Evolutionary conservation across 2,329 filamentous ascomycete genomes (phyloP).

Genomic region (Neurospora sp.): DNA sequence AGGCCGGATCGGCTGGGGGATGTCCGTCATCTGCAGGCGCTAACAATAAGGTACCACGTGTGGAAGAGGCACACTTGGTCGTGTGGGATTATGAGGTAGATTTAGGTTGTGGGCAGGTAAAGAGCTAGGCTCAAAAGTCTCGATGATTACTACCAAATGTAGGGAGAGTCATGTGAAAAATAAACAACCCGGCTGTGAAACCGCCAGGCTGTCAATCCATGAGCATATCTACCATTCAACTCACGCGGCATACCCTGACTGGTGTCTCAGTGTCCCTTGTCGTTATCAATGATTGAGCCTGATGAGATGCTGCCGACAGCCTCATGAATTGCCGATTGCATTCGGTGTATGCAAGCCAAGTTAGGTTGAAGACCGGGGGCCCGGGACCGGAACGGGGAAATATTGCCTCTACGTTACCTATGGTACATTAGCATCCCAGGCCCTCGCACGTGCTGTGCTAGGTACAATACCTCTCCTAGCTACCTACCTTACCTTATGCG

Average conservation of each 20-base stretch:
- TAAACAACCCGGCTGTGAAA: neutral
- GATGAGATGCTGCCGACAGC: neutral
- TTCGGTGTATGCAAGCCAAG: neutral
- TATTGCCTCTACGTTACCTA: neutral
- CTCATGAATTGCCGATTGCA: neutral
- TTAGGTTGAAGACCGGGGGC: neutral
- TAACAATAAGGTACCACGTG: neutral
- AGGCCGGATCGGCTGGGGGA: constrained; percentile 6
- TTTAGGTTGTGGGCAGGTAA: neutral
- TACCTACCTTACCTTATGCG: neutral
- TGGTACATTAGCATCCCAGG: neutral
- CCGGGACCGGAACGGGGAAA: neutral
- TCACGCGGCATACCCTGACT: neutral
- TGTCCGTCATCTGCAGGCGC: neutral
- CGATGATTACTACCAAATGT: neutral
- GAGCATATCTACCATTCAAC: neutral
- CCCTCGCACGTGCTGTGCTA: neutral
- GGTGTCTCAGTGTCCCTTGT: neutral
- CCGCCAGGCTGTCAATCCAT: neutral
- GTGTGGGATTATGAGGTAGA: neutral
- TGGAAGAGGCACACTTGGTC: neutral
- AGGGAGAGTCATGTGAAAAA: neutral
- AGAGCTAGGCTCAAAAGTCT: neutral
- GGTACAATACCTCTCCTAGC: neutral
- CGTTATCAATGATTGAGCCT: neutral